Conservation (phyloP, 2,329 filamentous ascomycete genomes). For the Calonectria ilicicola region DNA sequence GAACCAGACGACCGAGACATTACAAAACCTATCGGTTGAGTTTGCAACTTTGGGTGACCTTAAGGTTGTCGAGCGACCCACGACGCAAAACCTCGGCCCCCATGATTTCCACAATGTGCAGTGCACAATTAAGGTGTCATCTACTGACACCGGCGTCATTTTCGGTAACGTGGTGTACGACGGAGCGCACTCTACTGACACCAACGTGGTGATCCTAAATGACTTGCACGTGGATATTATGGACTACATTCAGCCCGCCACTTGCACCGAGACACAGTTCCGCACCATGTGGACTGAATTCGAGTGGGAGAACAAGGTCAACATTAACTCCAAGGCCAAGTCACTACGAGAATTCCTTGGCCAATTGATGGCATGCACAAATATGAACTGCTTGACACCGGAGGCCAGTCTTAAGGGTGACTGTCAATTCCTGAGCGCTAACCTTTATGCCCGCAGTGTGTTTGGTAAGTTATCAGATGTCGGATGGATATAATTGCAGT, state of each 20-base stretch:
- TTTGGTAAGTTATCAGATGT: constrained; percentile 80
- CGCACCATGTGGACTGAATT: constrained; percentile 99
- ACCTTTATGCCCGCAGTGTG: constrained; percentile 94
- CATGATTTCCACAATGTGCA: constrained; percentile 99
- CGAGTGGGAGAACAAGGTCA: constrained; percentile 99
- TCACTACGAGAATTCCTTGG: constrained; percentile 91
- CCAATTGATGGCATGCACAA: constrained; percentile 96
- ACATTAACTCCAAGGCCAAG: constrained; percentile 98
- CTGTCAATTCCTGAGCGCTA: constrained; percentile 97
- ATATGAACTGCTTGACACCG: constrained; percentile 98
- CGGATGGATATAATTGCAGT: neutral
- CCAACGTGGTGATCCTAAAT: constrained; percentile 97
- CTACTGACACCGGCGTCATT: constrained; percentile 97
- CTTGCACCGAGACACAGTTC: constrained; percentile 98
- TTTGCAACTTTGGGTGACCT: constrained; percentile 98
- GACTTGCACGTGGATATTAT: constrained; percentile 99
- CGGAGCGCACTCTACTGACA: constrained; percentile 89
- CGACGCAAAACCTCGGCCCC: constrained; percentile 93
- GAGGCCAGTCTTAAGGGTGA: constrained; percentile 97
- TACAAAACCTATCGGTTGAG: constrained; percentile 97
- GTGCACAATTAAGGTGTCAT: constrained; percentile 98
- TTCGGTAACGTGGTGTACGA: constrained; percentile 99
- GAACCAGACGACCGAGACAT: constrained; percentile 95
- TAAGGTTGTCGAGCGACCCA: constrained; percentile 96
- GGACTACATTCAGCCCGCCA: constrained; percentile 98